Conservation (phyloP, 306 rosid genomes). For the Mucuna pruriens region DNA sequence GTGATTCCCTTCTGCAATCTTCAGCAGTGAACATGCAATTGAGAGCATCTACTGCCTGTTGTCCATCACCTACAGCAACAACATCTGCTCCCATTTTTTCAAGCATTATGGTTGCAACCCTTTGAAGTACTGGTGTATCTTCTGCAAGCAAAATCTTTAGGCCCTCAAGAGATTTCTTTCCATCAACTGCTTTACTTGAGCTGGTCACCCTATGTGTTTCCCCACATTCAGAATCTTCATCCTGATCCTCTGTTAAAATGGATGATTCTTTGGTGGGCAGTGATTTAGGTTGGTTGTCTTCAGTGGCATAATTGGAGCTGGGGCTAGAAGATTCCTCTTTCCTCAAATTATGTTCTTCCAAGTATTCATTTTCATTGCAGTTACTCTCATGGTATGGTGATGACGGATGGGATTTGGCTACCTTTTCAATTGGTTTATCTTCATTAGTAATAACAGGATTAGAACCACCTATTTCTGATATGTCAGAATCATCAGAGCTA, state of each 20-base stretch:
- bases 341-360: conserved; percentile 47
- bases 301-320: conserved; percentile 21
- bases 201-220: conserved; percentile 40
- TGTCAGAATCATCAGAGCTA: conserved; percentile 92
- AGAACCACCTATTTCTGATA: conserved; percentile 49
- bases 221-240: conserved; percentile 40
- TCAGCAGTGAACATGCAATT: conserved; percentile 51
- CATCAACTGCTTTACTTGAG: conserved; percentile 51
- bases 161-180: conserved; percentile 80
- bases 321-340: conserved; percentile 51
- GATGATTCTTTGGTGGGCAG: conserved; percentile 36
- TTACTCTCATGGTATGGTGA: conserved; percentile 46
- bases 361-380: conserved; percentile 48
- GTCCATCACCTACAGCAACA: conserved; percentile 87
- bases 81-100: conserved; percentile 97
- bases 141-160: conserved; percentile 87
- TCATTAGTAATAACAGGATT: conserved; percentile 39
- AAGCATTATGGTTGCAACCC: conserved; percentile 97
- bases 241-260: conserved; percentile 40
- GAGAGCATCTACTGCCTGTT: conserved; percentile 91
- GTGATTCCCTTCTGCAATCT: conserved; percentile 54
- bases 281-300: conserved; percentile 36
- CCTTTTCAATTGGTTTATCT: conserved; percentile 50
- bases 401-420: conserved; percentile 40
- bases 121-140: conserved; percentile 94